Percentiles rank a stretch among this genome's conserved stretches.
These are phyloP conservation scores for Entonaema liquescens DNA, from an alignment of 495 filamentous ascomycete species.

Conservation along the genomic window DNA sequence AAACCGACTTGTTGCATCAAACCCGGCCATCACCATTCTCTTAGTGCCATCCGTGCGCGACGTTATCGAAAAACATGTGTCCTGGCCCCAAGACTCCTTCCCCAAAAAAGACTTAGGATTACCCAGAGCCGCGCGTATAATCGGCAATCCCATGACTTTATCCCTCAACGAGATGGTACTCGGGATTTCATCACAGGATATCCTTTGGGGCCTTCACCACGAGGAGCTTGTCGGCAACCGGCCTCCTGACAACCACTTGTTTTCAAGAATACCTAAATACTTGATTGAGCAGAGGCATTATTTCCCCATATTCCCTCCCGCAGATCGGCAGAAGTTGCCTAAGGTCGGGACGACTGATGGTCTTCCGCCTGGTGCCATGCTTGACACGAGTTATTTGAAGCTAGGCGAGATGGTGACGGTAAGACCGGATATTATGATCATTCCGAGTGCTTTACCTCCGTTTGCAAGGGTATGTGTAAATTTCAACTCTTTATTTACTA, in stretches of 20 bases:
- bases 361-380: conserved; percentile 70
- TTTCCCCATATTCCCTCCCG: conserved; percentile 86
- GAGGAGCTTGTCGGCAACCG: conserved; percentile 72
- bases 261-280: conserved; percentile 73
- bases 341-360: conserved; percentile 66
- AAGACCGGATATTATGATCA: conserved; percentile 82
- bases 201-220: conserved; percentile 78
- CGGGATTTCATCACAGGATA: conserved; percentile 82
- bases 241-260: conserved; percentile 63
- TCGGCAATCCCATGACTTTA: conserved; percentile 89
- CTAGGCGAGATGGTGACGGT: conserved; percentile 89
- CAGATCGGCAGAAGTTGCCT: conserved; percentile 69
- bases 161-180: conserved; percentile 85
- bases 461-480: conserved; percentile 79
- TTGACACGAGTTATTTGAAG: conserved; percentile 88
- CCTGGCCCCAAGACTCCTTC: conserved; percentile 89
- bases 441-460: conserved; percentile 81
- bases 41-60: conserved; percentile 90
- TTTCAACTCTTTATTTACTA: neutral
- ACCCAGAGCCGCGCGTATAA: conserved; percentile 74
- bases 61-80: conserved; percentile 79
- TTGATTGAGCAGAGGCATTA: conserved; percentile 90
- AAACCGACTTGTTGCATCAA: conserved; percentile 67
- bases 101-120: conserved; percentile 73
- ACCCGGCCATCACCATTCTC: conserved; percentile 81